Percentiles rank a stretch among this genome's conserved stretches.
These are phyloP conservation scores for Nakazawaea peltata DNA, from an alignment of 805 yeast genomes.

Conservation along the genomic window DNA sequence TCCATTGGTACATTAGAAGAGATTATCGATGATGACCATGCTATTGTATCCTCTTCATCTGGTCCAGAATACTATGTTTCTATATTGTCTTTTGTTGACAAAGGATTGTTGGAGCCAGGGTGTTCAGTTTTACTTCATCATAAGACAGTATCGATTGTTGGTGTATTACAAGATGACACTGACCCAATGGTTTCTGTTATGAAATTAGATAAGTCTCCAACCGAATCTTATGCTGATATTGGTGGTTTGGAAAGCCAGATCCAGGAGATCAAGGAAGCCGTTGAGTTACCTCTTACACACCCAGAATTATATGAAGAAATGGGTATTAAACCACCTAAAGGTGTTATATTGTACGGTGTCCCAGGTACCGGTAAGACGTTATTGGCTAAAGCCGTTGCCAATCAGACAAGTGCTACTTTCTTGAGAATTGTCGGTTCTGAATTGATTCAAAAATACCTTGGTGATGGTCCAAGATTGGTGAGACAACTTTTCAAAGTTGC, in stretches of 20 bases:
- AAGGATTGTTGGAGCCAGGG: conserved; percentile 92
- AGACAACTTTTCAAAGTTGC: conserved; percentile 95
- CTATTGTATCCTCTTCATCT: conserved; percentile 90
- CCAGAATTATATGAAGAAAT: conserved; percentile 96
- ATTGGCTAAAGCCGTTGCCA: conserved; percentile 96
- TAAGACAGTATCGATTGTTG: conserved; percentile 93
- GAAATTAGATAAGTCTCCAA: conserved; percentile 97
- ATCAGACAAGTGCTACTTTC: conserved; percentile 94
- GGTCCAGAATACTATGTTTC: conserved; percentile 98
- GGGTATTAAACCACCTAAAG: conserved; percentile 98
- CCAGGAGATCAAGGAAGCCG: conserved; percentile 96
- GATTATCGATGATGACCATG: conserved; percentile 97
- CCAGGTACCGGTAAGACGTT: conserved; percentile 98
- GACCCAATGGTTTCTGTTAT: conserved; percentile 97
- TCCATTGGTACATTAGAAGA: conserved; percentile 95
- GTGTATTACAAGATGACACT: conserved; percentile 95
- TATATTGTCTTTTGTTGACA: conserved; percentile 92
- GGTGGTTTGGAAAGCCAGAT: conserved; percentile 96
- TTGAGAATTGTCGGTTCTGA: conserved; percentile 96
- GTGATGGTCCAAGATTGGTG: conserved; percentile 94
- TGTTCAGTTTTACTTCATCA: conserved; percentile 93
- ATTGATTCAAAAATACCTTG: conserved; percentile 91
- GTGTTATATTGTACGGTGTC: conserved; percentile 94
- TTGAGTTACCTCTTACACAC: conserved; percentile 90
- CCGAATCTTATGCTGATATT: conserved; percentile 92